Evolutionary conservation across 2,329 filamentous ascomycete genomes (phyloP), one percentile per base, ranked within the genome.

Genomic region (Pseudonectria foliicola): DNA sequence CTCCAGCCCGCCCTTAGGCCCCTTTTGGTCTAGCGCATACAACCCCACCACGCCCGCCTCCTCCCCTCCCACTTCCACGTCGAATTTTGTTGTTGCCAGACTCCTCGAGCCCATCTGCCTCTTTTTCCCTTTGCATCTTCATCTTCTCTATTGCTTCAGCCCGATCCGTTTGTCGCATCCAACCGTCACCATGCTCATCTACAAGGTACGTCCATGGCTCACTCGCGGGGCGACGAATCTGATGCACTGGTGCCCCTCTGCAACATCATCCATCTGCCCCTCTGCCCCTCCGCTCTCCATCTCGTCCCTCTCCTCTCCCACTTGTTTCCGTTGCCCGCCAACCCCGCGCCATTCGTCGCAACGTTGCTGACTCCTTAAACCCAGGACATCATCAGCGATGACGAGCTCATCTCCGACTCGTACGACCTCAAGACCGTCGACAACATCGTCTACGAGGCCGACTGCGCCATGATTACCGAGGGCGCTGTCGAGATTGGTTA

Each of bases 361-460:
- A 7, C 14, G 14, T 31, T 28, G 35, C 46, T 55, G 50, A 56
- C 51, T 40, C 50, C 51, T 47, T 52, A 50, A 48, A 42, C 31
- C 42, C 56, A 98, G 92, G 92, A 98, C 63, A 69, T 92, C 55
- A 63, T 95, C 67, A 85, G 78, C 66, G 85, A 71, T 50, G 90
- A 95, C 71, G 92, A 98, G 82, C 77, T 98, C 65, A 81, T 96
- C 80, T 93, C 92, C 59, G 90, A 96, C 71, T 92, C 85, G 53
- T 95, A 82, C 72, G 73, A 88, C 53, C 66, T 93, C 61, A 87
- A 85, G 71, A 73, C 83, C 63, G 61, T 90, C 46, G 85, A 89
- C 63, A 80, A 77, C 51, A 71, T 85, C 52, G 80, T 84, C 55
- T 96, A 85, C 71, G 90, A 96, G 73, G 82, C 82, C 60, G 83